Percentiles rank a stretch among this genome's conserved stretches.
Conservation (phyloP, 805 yeast species). For the Saccharomycopsis synnaedendra region DNA sequence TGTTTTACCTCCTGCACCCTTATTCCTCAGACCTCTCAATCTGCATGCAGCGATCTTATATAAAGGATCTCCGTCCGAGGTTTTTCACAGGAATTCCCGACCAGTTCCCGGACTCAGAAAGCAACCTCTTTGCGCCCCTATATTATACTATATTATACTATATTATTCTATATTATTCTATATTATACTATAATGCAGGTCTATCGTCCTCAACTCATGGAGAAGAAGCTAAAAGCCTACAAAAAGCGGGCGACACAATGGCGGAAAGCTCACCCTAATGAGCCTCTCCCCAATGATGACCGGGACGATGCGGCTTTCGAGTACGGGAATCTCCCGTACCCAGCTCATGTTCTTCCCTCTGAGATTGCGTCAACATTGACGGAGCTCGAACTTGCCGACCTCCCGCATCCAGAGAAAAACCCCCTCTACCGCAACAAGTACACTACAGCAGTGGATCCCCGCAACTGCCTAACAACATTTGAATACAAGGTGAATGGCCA, state of each 20-base stretch:
- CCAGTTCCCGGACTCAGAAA: constrained; percentile 11
- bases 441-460: constrained; percentile 63
- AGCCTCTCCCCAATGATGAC: constrained; percentile 5
- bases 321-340: constrained; percentile 8
- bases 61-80: no score
- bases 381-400: not conserved
- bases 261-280: not conserved
- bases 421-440: constrained; percentile 35
- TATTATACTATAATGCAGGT: no score
- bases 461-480: constrained; percentile 57
- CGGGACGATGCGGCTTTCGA: constrained; percentile 10
- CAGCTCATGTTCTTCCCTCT: constrained; percentile 10
- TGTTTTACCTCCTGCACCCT: no score
- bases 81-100: not conserved
- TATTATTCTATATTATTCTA: no score
- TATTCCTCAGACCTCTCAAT: no score
- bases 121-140: constrained; percentile 33
- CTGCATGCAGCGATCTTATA: no score
- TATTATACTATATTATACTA: constrained; percentile 19
- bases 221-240: constrained; percentile 10
- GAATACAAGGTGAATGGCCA: constrained; percentile 61
- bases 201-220: constrained; percentile 9
- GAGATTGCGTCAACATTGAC: not conserved
- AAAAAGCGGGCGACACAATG: constrained; percentile 2
- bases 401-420: constrained; percentile 3